Evolutionary conservation across 1,284 basidiomycete species (phyloP), one percentile per base, ranked within the genome.

Genomic region (Cutaneotrichosporon dermatis): DNA sequence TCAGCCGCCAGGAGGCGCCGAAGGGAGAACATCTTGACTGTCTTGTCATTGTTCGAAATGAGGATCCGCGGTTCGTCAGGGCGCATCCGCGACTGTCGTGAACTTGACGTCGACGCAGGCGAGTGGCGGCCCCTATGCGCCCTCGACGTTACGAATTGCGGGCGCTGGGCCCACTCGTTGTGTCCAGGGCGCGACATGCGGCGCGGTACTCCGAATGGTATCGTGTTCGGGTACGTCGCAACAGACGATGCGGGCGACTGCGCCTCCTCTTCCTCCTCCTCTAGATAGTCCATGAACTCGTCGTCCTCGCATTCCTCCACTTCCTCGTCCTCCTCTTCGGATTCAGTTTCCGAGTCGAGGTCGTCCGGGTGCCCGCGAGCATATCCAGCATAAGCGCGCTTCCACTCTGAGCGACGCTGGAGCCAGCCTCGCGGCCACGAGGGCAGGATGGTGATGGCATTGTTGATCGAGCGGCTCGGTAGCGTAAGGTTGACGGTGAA

Each of bases 31-130:
- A 78, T 70, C 51, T 76, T 76, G 56, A 77, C 72, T 6, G 72
- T 73, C 57, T 72, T 71, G 63, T 79, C 77, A 57, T 79, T 79
- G 65, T 77, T 79, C 13, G 71, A 74, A 9, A 79, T 71, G 15
- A 79, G 60, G 15, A 79, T 60, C 16, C 77, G 60, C 1, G 77
- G 75, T 57, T 76, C 75, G n/a, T 74, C 69, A n/a, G 4, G 25
- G 9, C 58, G 51, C 16, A 12, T n/a, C n/a, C 10, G 37, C 4
- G 36, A n/a, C 11, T 39, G 46, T 8, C 12, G 12, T 11, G 43
- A 45, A 16, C 36, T 40, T 11, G 45, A 15, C 12, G 54, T 40
- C 34, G 43, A 48, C 6, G n/a, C 25, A 8, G 45, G 54, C 11
- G 36, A 40, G 4, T 34, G 12, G 4, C 49, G 58, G 25, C 43